Evolutionary conservation across 2,329 filamentous ascomycete species (phyloP).

Genomic region (Amylocarpus encephaloides): DNA sequence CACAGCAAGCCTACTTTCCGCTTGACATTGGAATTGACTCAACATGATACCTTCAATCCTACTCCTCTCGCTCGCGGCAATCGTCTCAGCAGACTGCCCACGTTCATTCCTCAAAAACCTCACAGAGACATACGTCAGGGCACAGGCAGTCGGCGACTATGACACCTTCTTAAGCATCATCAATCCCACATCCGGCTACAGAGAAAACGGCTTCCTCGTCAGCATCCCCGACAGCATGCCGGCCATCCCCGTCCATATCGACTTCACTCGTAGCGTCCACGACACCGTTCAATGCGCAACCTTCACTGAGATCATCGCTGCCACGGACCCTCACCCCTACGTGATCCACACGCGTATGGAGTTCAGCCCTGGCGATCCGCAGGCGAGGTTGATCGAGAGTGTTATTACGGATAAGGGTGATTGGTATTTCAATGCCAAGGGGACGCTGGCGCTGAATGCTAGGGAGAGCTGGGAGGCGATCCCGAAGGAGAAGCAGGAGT

Average conservation of each 20-base stretch:
- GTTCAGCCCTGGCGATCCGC: not conserved
- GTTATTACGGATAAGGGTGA: slow-evolving; percentile 5
- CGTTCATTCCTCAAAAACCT: not conserved
- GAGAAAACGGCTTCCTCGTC: slow-evolving; percentile 5
- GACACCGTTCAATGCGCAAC: slow-evolving; percentile 5
- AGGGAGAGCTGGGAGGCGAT: slow-evolving; percentile 5
- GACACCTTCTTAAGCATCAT: not conserved
- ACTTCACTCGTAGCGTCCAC: not conserved
- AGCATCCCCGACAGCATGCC: not conserved
- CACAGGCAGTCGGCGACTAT: not conserved
- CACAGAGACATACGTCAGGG: slow-evolving; percentile 2
- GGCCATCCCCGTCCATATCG: slow-evolving; percentile 4
- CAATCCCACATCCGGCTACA: not conserved
- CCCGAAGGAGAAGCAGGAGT: not conserved
- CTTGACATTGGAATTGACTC: not conserved
- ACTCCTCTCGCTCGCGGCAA: not conserved
- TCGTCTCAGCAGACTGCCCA: not conserved
- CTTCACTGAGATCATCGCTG: slow-evolving; percentile 5
- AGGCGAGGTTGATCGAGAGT: slow-evolving; percentile 1
- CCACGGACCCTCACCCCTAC: slow-evolving; percentile 1
- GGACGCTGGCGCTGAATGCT: slow-evolving; percentile 2
- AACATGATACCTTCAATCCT: not conserved
- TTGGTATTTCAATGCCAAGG: slow-evolving; percentile 6
- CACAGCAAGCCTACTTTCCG: too few relatives aligned
- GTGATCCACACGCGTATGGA: slow-evolving; percentile 7